These are phyloP conservation scores for Cyberlindnera subsufficiens DNA, from an alignment of 805 yeast genomes.

Conservation along the genomic window DNA sequence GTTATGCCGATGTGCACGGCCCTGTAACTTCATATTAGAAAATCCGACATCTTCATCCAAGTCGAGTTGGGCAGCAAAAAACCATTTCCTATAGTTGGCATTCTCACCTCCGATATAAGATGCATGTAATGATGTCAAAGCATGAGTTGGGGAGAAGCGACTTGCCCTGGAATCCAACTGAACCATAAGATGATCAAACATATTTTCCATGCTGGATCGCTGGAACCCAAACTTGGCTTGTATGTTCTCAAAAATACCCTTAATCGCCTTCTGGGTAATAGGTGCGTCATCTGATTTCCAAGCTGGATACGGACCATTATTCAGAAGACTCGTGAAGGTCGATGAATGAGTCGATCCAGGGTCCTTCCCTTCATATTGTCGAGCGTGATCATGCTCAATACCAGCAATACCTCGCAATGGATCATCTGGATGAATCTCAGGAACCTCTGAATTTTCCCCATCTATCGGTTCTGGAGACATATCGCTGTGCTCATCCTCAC, in stretches of 20 bases:
- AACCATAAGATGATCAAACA: slow-evolving; percentile 74
- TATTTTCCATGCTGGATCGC: slow-evolving; percentile 66
- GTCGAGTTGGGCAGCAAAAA: slow-evolving; percentile 77
- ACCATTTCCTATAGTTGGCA: slow-evolving; percentile 89
- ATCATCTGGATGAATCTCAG: neutral
- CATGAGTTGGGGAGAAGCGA: slow-evolving; percentile 65
- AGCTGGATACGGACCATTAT: slow-evolving; percentile 10
- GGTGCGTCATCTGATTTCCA: slow-evolving; percentile 51
- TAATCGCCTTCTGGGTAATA: slow-evolving; percentile 60
- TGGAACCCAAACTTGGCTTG: slow-evolving; percentile 80
- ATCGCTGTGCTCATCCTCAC: neutral
- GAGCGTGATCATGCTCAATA: neutral
- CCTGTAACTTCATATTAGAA: slow-evolving; percentile 46
- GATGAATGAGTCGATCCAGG: too few species aligned
- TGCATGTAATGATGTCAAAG: slow-evolving; percentile 72
- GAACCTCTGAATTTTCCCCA: neutral
- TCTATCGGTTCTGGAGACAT: neutral
- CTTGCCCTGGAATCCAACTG: slow-evolving; percentile 85
- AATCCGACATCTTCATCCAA: slow-evolving; percentile 65
- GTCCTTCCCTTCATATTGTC: too few species aligned
- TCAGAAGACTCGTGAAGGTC: too few species aligned
- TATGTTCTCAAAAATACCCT: slow-evolving; percentile 50
- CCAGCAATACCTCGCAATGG: neutral
- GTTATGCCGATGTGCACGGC: slow-evolving; percentile 38
- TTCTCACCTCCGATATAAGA: slow-evolving; percentile 90